These are phyloP conservation scores for Neurospora intermedia DNA, from an alignment of 495 filamentous ascomycete genomes.

Conservation along the genomic window DNA sequence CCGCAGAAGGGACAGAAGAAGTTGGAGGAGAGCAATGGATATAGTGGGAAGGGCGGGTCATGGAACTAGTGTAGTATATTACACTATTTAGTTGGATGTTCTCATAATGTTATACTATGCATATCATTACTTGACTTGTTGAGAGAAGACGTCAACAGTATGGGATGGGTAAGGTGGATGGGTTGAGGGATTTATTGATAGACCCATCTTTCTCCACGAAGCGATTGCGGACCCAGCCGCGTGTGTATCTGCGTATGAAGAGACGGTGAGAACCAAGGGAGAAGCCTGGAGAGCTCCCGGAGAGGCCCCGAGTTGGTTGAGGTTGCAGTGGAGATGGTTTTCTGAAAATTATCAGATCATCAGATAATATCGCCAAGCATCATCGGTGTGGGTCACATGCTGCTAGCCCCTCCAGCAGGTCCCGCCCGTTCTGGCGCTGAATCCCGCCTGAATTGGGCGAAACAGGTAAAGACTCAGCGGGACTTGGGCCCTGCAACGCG, in stretches of 20 bases:
- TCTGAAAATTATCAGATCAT: not conserved
- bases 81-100: not conserved
- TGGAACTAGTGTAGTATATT: slow-evolving; percentile 9
- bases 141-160: not conserved
- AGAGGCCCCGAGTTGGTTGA: not conserved
- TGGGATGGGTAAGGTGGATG: not conserved
- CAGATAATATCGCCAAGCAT: not conserved
- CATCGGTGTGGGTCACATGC: not conserved
- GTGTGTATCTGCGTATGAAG: not conserved
- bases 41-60: slow-evolving; percentile 20
- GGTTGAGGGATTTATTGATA: not conserved
- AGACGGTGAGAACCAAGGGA: not conserved
- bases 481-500: not conserved
- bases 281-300: not conserved
- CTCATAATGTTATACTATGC: not conserved
- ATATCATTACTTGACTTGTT: not conserved
- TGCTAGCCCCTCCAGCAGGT: not conserved
- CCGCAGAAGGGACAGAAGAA: slow-evolving; percentile 28
- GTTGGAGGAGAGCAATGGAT: slow-evolving; percentile 19
- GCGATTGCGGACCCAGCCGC: not conserved
- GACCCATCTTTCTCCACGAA: not conserved
- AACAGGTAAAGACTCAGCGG: not conserved
- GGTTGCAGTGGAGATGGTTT: not conserved
- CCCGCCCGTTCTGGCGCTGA: not conserved
- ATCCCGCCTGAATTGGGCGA: not conserved